These are phyloP conservation scores for Penicillium canescens DNA, from an alignment of 495 filamentous ascomycete species.

Conservation along the genomic window DNA sequence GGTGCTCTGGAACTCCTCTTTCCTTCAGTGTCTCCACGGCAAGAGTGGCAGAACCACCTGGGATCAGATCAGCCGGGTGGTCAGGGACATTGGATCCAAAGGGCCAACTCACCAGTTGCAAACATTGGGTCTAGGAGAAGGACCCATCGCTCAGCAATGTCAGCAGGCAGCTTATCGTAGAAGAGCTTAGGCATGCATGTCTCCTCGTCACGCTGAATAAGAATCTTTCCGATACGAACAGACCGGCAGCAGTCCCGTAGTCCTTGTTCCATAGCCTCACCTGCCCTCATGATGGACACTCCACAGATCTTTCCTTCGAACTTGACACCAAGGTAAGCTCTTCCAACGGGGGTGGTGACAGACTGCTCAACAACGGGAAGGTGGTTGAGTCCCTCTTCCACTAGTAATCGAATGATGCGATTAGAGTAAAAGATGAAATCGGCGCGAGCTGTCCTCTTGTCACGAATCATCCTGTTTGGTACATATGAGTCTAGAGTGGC, in stretches of 20 bases:
- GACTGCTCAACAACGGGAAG: constrained; percentile 85
- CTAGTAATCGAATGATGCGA: constrained; percentile 94
- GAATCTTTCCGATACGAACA: constrained; percentile 95
- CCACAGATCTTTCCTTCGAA: constrained; percentile 99
- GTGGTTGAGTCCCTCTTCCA: constrained; percentile 97
- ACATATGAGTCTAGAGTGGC: constrained; percentile 18
- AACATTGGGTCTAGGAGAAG: constrained; percentile 98
- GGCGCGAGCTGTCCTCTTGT: constrained; percentile 81
- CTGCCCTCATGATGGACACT: constrained; percentile 96
- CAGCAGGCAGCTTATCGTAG: constrained; percentile 93
- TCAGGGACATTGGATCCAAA: neutral
- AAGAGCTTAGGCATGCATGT: constrained; percentile 88
- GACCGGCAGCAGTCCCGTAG: constrained; percentile 94
- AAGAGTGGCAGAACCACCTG: constrained; percentile 94
- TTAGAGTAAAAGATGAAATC: constrained; percentile 99
- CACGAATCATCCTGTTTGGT: constrained; percentile 81
- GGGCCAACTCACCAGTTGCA: constrained; percentile 74
- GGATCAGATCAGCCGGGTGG: constrained; percentile 9
- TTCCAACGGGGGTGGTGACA: constrained; percentile 87
- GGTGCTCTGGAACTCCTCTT: constrained; percentile 89
- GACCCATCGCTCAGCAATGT: constrained; percentile 91
- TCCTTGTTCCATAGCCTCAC: constrained; percentile 98
- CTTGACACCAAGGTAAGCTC: constrained; percentile 84
- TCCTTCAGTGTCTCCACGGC: constrained; percentile 89
- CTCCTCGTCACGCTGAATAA: constrained; percentile 97